These are phyloP conservation scores for Fusarium anguioides DNA, from an alignment of 2,329 filamentous ascomycete genomes.

Conservation along the genomic window DNA sequence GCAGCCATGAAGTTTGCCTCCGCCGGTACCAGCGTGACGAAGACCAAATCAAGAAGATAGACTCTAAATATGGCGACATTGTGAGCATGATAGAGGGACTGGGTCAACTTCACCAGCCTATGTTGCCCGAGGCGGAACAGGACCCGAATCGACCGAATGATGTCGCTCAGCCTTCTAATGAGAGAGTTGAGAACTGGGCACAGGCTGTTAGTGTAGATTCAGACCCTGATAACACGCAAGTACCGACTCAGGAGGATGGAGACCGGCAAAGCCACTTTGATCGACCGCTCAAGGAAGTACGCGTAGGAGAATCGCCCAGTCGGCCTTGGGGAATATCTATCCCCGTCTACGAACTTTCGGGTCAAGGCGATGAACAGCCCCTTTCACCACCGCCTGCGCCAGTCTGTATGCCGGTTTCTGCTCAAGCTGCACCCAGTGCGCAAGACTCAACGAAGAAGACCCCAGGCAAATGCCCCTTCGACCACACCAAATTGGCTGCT, in stretches of 20 bases:
- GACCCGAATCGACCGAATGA: constrained; percentile 57
- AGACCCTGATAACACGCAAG: constrained; percentile 49
- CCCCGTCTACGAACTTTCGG: constrained; percentile 65
- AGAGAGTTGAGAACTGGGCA: constrained; percentile 88
- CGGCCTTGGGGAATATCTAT: constrained; percentile 93
- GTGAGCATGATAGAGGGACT: constrained; percentile 95
- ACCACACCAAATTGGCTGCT: constrained; percentile 58
- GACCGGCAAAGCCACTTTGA: constrained; percentile 82
- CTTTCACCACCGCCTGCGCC: constrained; percentile 69
- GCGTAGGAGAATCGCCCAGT: constrained; percentile 94
- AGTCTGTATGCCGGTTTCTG: constrained; percentile 60
- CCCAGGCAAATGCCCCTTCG: constrained; percentile 69
- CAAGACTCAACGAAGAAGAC: constrained; percentile 45
- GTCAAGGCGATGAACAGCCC: constrained; percentile 55
- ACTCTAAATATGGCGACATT: constrained; percentile 92
- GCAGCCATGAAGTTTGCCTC: constrained; percentile 93
- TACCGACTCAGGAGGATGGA: constrained; percentile 54
- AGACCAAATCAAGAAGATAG: constrained; percentile 84
- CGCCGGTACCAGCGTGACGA: constrained; percentile 89
- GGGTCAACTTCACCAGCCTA: constrained; percentile 86
- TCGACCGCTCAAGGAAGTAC: constrained; percentile 84
- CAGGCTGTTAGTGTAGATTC: constrained; percentile 73
- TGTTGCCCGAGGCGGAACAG: constrained; percentile 72
- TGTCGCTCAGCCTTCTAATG: constrained; percentile 67
- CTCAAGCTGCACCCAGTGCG: constrained; percentile 37